Evolutionary conservation across 2,329 filamentous ascomycete species (phyloP), one percentile per base, ranked within the genome.

Genomic region (Exserohilum rostratum): DNA sequence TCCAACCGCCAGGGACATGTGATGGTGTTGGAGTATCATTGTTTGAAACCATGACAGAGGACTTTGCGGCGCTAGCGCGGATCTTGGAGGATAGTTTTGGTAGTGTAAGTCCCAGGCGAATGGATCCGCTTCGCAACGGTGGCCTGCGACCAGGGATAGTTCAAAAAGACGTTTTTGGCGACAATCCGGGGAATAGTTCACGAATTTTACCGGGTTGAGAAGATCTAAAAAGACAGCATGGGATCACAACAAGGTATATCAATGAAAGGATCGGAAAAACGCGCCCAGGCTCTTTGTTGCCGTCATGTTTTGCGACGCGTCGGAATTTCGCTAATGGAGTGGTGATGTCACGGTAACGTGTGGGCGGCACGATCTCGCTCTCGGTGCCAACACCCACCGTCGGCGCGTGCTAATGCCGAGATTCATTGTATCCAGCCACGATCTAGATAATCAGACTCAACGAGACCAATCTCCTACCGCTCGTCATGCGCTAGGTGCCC

Each of bases 1-100:
- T 67, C 70, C 71, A 76, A 5, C 63, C 72, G 45, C 69, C 75
- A 13, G 72, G 73, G 6, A 75, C 55, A 4, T 72, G 65, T 22
- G 71, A 58, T 15, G 71, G 71, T n/a, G 71, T 74, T 11, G 71
- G 67, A 29, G 51, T 57, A 10, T 73, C 72, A 37, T 75, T 69
- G 20, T 61, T 47, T 17, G 61, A 65, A 45, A 62, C 59, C 71
- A 75, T 75, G 17, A 31, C 52, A 33, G 52, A 3, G 25, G 17
- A 35, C 51, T n/a, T 27, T 45, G 44, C 22, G 49, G 42, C 58
- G 46, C 25, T 48, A 15, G 11, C 29, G 27, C 20, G 34, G 46
- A 18, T 13, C 37, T 38, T 10, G 9, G 10, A 25, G 31, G 22
- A 39, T 38, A 35, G 27, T 39, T 12, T 4, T 10, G 17, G 34